A percentile compares a stretch with the other conserved stretches of the same genome.
Conservation (phyloP, 805 yeast genomes). For the Wickerhamomyces mucosus region DNA sequence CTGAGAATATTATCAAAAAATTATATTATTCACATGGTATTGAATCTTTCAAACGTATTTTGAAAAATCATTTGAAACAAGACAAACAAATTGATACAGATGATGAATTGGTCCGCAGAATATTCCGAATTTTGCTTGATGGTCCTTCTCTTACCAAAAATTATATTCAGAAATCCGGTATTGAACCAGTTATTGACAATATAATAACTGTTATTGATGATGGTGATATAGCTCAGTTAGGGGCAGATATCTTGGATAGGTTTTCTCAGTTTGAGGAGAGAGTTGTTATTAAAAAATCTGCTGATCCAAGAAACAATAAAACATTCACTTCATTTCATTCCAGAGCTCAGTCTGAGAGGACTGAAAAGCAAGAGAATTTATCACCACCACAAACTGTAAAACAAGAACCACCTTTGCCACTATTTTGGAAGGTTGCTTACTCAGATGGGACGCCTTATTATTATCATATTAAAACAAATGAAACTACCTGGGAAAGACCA, state of each 20-base stretch:
- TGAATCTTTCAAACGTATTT: slow-evolving; percentile 57
- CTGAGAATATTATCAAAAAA: slow-evolving; percentile 39
- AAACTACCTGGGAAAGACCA: slow-evolving; percentile 58
- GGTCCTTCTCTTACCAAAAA: slow-evolving; percentile 47
- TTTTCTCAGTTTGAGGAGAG: slow-evolving; percentile 77
- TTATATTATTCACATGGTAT: slow-evolving; percentile 82
- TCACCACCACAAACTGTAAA: slow-evolving; percentile 1
- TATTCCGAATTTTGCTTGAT: slow-evolving; percentile 60
- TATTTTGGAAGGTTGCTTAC: slow-evolving; percentile 49
- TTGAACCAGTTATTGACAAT: slow-evolving; percentile 51
- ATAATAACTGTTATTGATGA: slow-evolving; percentile 22
- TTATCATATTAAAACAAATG: slow-evolving; percentile 32
- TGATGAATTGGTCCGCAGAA: slow-evolving; percentile 32
- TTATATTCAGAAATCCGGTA: slow-evolving; percentile 63
- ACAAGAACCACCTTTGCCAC: slow-evolving; percentile 5
- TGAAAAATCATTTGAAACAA: slow-evolving; percentile 27
- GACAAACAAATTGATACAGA: slow-evolving; percentile 17
- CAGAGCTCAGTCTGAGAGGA: not conserved
- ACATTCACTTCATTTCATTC: slow-evolving; percentile 1
- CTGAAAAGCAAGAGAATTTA: not conserved
- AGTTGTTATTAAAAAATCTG: slow-evolving; percentile 71
- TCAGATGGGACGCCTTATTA: slow-evolving; percentile 36
- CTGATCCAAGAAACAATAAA: not conserved
- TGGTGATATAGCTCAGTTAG: slow-evolving; percentile 24
- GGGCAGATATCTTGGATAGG: slow-evolving; percentile 39